phyloP scores from a whole-genome alignment of 352 stramenopile species.

The Halophytophthora batemanensis region DNA sequence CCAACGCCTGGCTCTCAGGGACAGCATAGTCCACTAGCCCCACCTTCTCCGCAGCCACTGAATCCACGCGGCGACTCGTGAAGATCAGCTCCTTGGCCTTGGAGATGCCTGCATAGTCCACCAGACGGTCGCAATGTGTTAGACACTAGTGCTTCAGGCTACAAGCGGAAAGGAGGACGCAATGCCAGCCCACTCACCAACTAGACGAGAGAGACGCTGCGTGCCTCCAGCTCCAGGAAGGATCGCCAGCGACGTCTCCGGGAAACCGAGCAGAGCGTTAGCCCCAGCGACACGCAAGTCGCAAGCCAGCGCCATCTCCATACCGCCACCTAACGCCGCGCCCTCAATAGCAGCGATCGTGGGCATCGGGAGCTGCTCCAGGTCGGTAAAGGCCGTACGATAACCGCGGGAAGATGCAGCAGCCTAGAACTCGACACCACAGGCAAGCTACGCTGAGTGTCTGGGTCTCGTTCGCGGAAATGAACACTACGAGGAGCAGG shows the following conservation, averaged over 20 bases:
- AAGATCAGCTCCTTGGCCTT: constrained; percentile 96
- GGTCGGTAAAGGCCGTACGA: constrained; percentile 79
- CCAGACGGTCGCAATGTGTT: background rate
- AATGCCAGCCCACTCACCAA: constrained; percentile 41
- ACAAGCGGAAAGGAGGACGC: background rate
- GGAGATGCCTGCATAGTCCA: constrained; percentile 51
- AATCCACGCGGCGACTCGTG: constrained; percentile 82
- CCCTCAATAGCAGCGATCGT: constrained; percentile 92
- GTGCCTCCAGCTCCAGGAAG: constrained; percentile 92
- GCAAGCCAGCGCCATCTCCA: constrained; percentile 91
- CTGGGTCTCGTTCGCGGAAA: too few relatives aligned
- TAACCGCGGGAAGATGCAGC: constrained; percentile 42
- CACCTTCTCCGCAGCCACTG: constrained; percentile 71
- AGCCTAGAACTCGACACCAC: constrained; percentile 13
- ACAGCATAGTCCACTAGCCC: constrained; percentile 90
- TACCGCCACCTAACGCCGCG: constrained; percentile 86
- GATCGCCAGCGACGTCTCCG: constrained; percentile 92
- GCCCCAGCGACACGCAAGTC: constrained; percentile 89
- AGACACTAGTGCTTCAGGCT: too few relatives aligned
- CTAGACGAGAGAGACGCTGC: constrained; percentile 89
- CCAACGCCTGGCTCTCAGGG: constrained; percentile 50
- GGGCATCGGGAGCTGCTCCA: constrained; percentile 90
- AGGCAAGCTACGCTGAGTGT: background rate
- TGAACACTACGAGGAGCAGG: background rate
- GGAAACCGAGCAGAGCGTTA: constrained; percentile 87